These are phyloP conservation scores for Maudiozyma serrabonitensis DNA, from an alignment of 805 yeast genomes.

Conservation along the genomic window DNA sequence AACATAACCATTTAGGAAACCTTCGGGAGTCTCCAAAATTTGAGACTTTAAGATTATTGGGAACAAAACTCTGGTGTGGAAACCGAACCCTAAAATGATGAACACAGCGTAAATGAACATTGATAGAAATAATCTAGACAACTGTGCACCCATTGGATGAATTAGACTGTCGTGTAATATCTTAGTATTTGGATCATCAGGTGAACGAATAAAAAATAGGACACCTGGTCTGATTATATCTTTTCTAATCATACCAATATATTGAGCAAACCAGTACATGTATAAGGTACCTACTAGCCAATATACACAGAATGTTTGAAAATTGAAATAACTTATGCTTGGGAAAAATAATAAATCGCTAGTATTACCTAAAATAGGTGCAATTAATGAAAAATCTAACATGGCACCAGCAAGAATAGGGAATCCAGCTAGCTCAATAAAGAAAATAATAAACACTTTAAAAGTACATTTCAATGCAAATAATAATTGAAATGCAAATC, in stretches of 20 bases:
- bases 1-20: slow-evolving; percentile 1
- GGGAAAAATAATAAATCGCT: slow-evolving; percentile 16
- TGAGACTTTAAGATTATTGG: slow-evolving; percentile 28
- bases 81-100: slow-evolving; percentile 67
- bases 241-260: slow-evolving; percentile 72
- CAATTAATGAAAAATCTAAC: slow-evolving; percentile 49
- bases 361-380: slow-evolving; percentile 19
- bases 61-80: slow-evolving; percentile 42
- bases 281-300: slow-evolving; percentile 77
- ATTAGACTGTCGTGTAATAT: slow-evolving; percentile 80
- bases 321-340: slow-evolving; percentile 15
- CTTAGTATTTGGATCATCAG: slow-evolving; percentile 86
- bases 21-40: slow-evolving; percentile 10
- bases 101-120: slow-evolving; percentile 66
- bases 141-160: slow-evolving; percentile 61
- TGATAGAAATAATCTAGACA: slow-evolving; percentile 62
- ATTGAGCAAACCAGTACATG: slow-evolving; percentile 81
- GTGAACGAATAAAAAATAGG: slow-evolving; percentile 81
- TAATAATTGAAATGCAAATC: slow-evolving; percentile 42
- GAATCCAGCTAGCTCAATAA: slow-evolving; percentile 72
- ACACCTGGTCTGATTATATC: slow-evolving; percentile 78
- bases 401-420: slow-evolving; percentile 81
- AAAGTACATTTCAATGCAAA: slow-evolving; percentile 51
- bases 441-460: slow-evolving; percentile 67
- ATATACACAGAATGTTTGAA: slow-evolving; percentile 25